Conservation (phyloP, 2,329 filamentous ascomycete species). For the Biscogniauxia mediterranea region DNA sequence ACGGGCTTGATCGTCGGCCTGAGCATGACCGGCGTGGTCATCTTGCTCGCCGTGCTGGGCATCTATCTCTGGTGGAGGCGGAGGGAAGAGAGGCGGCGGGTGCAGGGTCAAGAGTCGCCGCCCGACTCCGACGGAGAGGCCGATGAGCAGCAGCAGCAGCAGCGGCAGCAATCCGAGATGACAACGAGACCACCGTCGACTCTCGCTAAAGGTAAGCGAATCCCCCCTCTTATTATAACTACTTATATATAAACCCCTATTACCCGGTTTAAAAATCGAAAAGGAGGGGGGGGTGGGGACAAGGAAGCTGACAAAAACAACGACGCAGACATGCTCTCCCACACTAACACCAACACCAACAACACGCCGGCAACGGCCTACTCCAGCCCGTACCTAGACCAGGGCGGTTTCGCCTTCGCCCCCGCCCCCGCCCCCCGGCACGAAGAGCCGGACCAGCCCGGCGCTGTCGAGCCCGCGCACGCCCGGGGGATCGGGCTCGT, state of each 20-base stretch:
- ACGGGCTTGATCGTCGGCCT: slow-evolving; percentile 19
- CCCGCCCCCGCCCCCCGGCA: too few species aligned
- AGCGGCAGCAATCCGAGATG: neutral
- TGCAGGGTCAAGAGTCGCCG: neutral
- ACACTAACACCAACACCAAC: too few species aligned
- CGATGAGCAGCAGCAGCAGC: neutral
- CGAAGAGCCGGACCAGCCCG: neutral
- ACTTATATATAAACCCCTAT: too few species aligned
- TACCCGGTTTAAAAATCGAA: too few species aligned
- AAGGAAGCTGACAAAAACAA: too few species aligned
- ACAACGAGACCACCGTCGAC: neutral
- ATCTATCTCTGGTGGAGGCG: slow-evolving; percentile 13
- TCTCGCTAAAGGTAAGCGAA: neutral
- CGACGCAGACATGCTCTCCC: too few species aligned
- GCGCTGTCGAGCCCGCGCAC: neutral
- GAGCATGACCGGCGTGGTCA: slow-evolving; percentile 14
- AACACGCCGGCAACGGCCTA: too few species aligned
- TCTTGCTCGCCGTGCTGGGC: slow-evolving; percentile 16
- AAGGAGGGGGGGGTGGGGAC: too few species aligned
- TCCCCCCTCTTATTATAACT: too few species aligned
- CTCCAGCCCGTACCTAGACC: neutral
- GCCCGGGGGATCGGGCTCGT: neutral
- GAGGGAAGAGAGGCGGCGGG: slow-evolving; percentile 4
- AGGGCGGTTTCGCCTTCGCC: too few species aligned
- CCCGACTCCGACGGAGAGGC: neutral